phyloP scores from a whole-genome alignment of 2,329 filamentous ascomycete species.

The Pestalotiopsis sp. region DNA sequence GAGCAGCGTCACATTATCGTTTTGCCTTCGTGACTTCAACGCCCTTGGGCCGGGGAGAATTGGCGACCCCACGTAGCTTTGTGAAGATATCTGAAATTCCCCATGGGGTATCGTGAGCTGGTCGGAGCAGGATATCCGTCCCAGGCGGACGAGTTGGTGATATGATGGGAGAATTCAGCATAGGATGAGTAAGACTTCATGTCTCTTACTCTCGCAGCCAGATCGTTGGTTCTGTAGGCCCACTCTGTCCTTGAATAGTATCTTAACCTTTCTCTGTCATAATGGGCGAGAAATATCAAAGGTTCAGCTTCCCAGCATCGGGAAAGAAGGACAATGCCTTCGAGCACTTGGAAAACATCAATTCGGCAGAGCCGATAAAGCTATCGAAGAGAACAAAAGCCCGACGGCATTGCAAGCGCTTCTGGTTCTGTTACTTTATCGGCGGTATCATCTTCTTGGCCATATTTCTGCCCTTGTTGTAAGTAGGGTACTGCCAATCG shows the following conservation, averaged over 20 bases:
- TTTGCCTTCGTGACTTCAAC: not conserved
- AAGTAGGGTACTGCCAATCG: constrained; percentile 16
- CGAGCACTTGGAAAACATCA: constrained; percentile 4
- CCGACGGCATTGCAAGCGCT: constrained; percentile 37
- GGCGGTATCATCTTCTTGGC: constrained; percentile 37
- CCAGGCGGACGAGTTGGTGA: not conserved
- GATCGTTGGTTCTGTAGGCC: not conserved
- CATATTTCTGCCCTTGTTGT: constrained; percentile 42
- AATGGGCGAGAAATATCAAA: not conserved
- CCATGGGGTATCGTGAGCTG: not conserved
- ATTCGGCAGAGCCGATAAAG: constrained; percentile 12
- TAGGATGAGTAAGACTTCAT: not conserved
- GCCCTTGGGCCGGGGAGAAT: not conserved
- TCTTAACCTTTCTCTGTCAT: not conserved
- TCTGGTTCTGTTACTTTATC: constrained; percentile 40
- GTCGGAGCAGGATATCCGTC: not conserved
- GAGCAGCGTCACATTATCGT: not conserved
- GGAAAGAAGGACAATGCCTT: not conserved
- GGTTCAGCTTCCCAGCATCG: not conserved
- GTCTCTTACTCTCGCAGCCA: not conserved
- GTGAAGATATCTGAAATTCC: not conserved
- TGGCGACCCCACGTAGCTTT: not conserved
- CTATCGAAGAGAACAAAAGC: constrained; percentile 30
- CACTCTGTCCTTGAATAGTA: not conserved
- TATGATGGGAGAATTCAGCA: not conserved